Percentiles rank a stretch among this genome's conserved stretches.
Evolutionary conservation across 768 basidiomycete genomes (phyloP).

Genomic region (Suillus variegatus): DNA sequence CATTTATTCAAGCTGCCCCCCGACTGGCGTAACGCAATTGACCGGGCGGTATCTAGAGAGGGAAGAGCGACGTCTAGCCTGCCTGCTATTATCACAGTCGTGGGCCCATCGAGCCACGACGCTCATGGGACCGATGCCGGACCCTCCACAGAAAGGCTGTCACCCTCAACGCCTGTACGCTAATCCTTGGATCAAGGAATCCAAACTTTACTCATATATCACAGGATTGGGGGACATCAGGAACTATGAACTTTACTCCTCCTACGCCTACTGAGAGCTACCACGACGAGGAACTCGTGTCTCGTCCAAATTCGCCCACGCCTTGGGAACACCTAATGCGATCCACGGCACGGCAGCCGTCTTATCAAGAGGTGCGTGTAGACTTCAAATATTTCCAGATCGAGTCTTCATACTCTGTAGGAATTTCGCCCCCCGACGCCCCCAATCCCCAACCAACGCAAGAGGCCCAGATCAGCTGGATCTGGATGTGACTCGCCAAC

Average conservation of each 20-base stretch:
- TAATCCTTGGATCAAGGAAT: conserved; percentile 24
- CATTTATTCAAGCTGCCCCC: conserved; percentile 29
- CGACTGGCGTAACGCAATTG: conserved; percentile 38
- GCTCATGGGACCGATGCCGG: conserved; percentile 24
- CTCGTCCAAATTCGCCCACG: conserved; percentile 37
- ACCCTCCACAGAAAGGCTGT: conserved; percentile 32
- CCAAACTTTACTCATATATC: conserved; percentile 27
- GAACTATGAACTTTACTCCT: conserved; percentile 31
- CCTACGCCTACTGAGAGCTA: conserved; percentile 37
- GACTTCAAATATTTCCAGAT: not conserved
- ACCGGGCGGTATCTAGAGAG: conserved; percentile 33
- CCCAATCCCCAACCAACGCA: conserved; percentile 42
- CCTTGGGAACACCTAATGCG: conserved; percentile 29
- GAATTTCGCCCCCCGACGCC: conserved; percentile 62
- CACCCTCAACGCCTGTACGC: conserved; percentile 36
- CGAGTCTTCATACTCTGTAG: conserved; percentile 28
- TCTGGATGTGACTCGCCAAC: conserved; percentile 35
- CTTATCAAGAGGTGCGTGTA: conserved; percentile 25
- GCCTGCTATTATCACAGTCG: conserved; percentile 34
- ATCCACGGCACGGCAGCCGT: conserved; percentile 1
- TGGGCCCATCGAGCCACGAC: conserved; percentile 30
- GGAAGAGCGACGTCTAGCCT: conserved; percentile 26
- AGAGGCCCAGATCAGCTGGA: conserved; percentile 34
- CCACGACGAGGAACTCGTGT: conserved; percentile 32
- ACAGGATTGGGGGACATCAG: conserved; percentile 34